Base-by-base conservation (phyloP, 176 grass and related monocot species). In the Phragmites australis region DNA sequence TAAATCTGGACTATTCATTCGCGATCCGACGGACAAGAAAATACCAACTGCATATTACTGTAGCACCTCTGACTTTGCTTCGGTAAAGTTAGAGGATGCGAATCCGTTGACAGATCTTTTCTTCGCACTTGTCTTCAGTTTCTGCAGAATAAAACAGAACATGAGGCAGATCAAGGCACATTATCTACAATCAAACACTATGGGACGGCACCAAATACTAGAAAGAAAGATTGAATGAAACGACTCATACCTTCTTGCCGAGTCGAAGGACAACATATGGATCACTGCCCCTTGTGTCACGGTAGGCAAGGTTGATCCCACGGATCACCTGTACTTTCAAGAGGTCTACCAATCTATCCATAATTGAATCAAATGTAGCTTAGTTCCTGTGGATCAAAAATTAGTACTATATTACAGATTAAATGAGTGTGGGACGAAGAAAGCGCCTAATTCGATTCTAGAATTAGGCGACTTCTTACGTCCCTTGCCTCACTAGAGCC, bases 241-340 rank as follows among this genome's bases (percentile, higher is more conserved):
- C 0, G 3, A 32, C 12, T 23, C 17, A 17, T 47, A 90, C 93
- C 88, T 93, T 91, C 54, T 87, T 88, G 76, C 90, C 90, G 29
- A 91, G 78, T 59, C 86, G 64, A 61, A 97, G 83, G 81, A 93
- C 83, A 8, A 97, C 88, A 66, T 97, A 97, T 6, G 93, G 93
- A 85, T 97, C 93, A 17, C 93, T 97, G 90, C 90, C 91, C 52
- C 88, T 87, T 54, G 90, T 67, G 19, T 97, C 93, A 13, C 93
- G 93, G 67, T 92, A 97, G 59, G 93, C 93, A 22, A 97, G 88
- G 84, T 97, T 97, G 32, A 93, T 86, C 29, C 93, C 93, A 25
- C 88, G 83, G 21, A 93, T 64, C 42, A 97, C 88, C 2, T 81
- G 85, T 14, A 97, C 88, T 72, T 90, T 93, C 55, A 97, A 80